Conservation (phyloP, 495 filamentous ascomycete genomes). For the Darksidea phi region DNA sequence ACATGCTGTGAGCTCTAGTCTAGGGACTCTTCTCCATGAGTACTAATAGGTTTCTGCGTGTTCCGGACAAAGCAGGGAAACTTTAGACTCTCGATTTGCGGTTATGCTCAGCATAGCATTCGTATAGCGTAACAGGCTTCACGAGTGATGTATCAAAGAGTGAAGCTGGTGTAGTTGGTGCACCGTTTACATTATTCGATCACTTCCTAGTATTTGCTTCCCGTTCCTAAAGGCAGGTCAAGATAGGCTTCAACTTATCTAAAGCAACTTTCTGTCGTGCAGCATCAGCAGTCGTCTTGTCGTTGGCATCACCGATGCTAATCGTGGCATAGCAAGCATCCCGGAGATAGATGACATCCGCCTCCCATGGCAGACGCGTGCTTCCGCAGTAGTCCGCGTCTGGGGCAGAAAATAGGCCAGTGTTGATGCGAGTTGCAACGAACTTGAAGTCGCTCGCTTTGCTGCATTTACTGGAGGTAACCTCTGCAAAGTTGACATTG, state of each 20-base stretch:
- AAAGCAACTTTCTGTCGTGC: conserved; percentile 57
- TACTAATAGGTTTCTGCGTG: too few relatives aligned
- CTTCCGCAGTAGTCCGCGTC: conserved; percentile 60
- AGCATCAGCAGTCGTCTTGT: conserved; percentile 58
- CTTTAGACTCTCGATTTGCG: too few relatives aligned
- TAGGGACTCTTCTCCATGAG: too few relatives aligned
- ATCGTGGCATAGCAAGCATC: conserved; percentile 59
- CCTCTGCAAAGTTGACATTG: conserved; percentile 64
- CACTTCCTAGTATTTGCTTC: neutral
- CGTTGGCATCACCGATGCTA: conserved; percentile 59
- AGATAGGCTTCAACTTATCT: conserved; percentile 53
- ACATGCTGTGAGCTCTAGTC: too few relatives aligned
- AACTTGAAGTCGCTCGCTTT: conserved; percentile 55
- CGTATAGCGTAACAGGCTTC: too few relatives aligned
- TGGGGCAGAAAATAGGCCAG: conserved; percentile 51
- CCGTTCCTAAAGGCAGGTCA: conserved; percentile 47
- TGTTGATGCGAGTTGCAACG: conserved; percentile 59
- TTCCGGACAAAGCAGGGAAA: too few relatives aligned
- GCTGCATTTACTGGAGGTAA: conserved; percentile 49
- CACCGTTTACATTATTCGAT: too few relatives aligned
- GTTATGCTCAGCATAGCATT: too few relatives aligned
- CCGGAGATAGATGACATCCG: conserved; percentile 46
- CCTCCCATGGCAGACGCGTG: conserved; percentile 58
- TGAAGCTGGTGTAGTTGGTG: too few relatives aligned
- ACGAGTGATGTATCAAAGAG: too few relatives aligned